Conservation (phyloP, 2,329 filamentous ascomycete genomes). For the Leptographium radiaticola region DNA sequence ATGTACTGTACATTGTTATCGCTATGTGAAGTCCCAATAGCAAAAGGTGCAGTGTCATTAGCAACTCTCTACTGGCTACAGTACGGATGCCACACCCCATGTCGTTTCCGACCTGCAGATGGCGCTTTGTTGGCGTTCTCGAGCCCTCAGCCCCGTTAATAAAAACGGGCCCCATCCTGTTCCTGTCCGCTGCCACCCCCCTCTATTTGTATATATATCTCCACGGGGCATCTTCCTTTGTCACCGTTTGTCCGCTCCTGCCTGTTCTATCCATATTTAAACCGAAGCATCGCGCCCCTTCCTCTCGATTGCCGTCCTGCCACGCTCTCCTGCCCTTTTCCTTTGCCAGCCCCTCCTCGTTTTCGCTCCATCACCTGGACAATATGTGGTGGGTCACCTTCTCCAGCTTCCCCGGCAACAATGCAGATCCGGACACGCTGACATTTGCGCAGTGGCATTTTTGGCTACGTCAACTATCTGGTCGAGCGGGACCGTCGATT, state of each 20-base stretch:
- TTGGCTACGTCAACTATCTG: slow-evolving; percentile 98
- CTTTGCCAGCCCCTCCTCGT: not conserved
- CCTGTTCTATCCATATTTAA: not conserved
- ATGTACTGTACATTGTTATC: too few species aligned
- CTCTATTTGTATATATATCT: not conserved
- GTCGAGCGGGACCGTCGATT: slow-evolving; percentile 97
- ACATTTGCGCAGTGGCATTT: slow-evolving; percentile 59
- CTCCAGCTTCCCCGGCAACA: not conserved
- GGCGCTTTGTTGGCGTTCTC: slow-evolving; percentile 1
- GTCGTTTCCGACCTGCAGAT: not conserved
- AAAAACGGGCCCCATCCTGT: not conserved
- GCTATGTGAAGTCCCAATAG: too few species aligned
- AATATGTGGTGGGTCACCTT: slow-evolving; percentile 21
- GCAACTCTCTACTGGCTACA: too few species aligned
- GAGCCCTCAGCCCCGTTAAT: slow-evolving; percentile 5
- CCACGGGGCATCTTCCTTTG: not conserved
- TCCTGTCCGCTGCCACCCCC: not conserved
- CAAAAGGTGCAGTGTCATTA: too few species aligned
- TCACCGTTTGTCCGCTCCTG: not conserved
- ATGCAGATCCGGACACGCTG: not conserved
- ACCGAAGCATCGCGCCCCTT: not conserved
- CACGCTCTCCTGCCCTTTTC: not conserved
- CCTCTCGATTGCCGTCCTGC: not conserved
- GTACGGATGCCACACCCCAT: too few species aligned
- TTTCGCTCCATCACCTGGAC: slow-evolving; percentile 9